These are phyloP conservation scores for Russula ochroleuca DNA, from an alignment of 768 basidiomycete species.

Conservation along the genomic window DNA sequence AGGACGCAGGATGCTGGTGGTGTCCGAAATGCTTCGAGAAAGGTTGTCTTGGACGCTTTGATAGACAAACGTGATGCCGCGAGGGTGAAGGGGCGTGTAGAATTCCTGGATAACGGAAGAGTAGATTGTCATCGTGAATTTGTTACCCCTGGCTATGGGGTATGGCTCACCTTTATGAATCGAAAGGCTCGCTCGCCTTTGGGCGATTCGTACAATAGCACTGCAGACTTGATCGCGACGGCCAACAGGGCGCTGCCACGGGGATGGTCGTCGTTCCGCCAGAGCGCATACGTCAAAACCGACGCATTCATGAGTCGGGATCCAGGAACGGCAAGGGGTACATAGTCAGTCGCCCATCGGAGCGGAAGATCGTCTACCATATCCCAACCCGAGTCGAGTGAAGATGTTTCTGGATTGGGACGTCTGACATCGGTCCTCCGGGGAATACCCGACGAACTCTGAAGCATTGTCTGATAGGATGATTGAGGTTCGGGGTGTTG, in stretches of 20 bases:
- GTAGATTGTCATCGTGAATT: too few relatives aligned
- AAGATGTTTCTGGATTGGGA: background rate
- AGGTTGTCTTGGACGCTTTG: slow-evolving; percentile 55
- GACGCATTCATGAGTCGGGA: slow-evolving; percentile 57
- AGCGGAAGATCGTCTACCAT: slow-evolving; percentile 67
- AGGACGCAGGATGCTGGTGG: slow-evolving; percentile 30
- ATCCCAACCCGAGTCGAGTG: slow-evolving; percentile 46
- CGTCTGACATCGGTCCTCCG: background rate
- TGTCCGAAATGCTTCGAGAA: slow-evolving; percentile 43
- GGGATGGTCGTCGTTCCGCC: slow-evolving; percentile 52
- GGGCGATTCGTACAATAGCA: slow-evolving; percentile 76
- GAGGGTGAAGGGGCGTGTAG: slow-evolving; percentile 69
- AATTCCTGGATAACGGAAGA: slow-evolving; percentile 57
- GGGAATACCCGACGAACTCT: background rate
- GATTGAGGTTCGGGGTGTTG: slow-evolving; percentile 29
- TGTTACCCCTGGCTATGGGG: background rate
- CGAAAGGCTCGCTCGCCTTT: slow-evolving; percentile 78
- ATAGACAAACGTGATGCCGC: slow-evolving; percentile 63
- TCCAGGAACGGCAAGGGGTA: slow-evolving; percentile 64
- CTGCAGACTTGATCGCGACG: slow-evolving; percentile 67
- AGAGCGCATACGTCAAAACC: slow-evolving; percentile 64
- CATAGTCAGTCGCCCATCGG: slow-evolving; percentile 85
- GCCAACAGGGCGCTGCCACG: slow-evolving; percentile 57
- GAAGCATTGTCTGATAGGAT: slow-evolving; percentile 19
- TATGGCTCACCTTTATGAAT: slow-evolving; percentile 62